Base-by-base conservation (phyloP, 2,329 filamentous ascomycete genomes). In the Sporothrix curviconia region DNA sequence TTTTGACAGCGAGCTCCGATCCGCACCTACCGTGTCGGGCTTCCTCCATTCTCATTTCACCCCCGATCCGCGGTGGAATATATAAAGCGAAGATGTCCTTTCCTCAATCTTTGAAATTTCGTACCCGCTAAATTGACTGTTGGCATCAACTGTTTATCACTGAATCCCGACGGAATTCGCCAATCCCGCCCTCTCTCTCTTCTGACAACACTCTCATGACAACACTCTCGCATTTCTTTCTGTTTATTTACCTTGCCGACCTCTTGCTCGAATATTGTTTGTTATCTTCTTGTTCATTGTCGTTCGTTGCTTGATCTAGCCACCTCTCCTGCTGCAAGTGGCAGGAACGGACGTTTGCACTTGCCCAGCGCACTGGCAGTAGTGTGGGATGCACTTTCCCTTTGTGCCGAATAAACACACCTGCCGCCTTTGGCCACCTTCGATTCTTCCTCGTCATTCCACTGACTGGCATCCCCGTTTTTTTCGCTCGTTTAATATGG, bases 1-100 rank as follows among this genome's bases (percentile, higher is more conserved):
- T 24, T n/a, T 34, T 19, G 39, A 53, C 4, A 28, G 51, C 51
- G 51, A 54, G 51, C 25, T 32, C 51, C 51, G 51, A 53, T 17
- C 28, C 19, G 50, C 11, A 32, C 36, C 50, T 42, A 37, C 39
- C 28, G 37, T 43, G 39, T 39, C 36, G 30, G 22, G 30, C 46
- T 36, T 25, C 44, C 3, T 50, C 15, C 28, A 9, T 14, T 43
- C 7, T 22, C 32, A 5, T 17, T 44, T 11, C n/a, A n/a, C n/a
- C n/a, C n/a, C n/a, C n/a, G n/a, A n/a, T n/a, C n/a, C n/a, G n/a
- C n/a, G n/a, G n/a, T n/a, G n/a, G n/a, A n/a, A n/a, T n/a, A n/a
- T n/a, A n/a, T n/a, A n/a, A n/a, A n/a, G n/a, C n/a, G n/a, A n/a
- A n/a, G n/a, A n/a, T n/a, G n/a, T 44, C 12, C 14, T 36, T 44